A percentile compares a stretch with the other conserved stretches of the same genome.
Conservation (phyloP, 495 filamentous ascomycete species). For the Talaromyces borbonicus region DNA sequence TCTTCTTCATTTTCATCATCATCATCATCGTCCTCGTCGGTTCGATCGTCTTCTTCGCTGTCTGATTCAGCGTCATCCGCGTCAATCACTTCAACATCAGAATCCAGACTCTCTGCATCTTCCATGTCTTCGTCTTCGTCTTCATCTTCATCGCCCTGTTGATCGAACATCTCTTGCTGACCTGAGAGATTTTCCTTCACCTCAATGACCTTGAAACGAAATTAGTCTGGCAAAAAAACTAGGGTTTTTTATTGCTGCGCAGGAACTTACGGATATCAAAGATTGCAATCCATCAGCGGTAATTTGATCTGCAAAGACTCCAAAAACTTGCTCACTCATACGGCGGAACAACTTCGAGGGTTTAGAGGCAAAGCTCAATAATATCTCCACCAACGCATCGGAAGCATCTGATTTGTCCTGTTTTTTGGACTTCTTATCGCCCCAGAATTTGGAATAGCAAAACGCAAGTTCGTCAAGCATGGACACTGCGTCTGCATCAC, state of each 20-base stretch:
- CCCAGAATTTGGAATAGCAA: constrained; percentile 56
- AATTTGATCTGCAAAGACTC: constrained; percentile 61
- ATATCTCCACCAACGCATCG: constrained; percentile 73
- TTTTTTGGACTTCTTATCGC: constrained; percentile 33
- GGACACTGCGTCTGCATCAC: constrained; percentile 69
- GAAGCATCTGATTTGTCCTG: constrained; percentile 52
- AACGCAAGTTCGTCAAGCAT: constrained; percentile 65
- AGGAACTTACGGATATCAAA: constrained; percentile 42
- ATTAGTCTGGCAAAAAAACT: not conserved
- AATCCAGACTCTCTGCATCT: constrained; percentile 27
- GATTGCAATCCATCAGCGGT: constrained; percentile 63
- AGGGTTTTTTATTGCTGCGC: constrained; percentile 3
- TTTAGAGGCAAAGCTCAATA: constrained; percentile 79
- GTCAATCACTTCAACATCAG: constrained; percentile 34
- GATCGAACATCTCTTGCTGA: constrained; percentile 77
- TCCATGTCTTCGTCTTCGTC: constrained; percentile 25
- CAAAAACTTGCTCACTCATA: constrained; percentile 78
- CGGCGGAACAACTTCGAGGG: constrained; percentile 77
- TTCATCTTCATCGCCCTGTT: constrained; percentile 54
- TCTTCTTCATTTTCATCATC: constrained; percentile 32
- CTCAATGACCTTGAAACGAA: constrained; percentile 47
- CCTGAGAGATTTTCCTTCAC: constrained; percentile 74
- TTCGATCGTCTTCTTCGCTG: constrained; percentile 30
- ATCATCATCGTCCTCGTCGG: constrained; percentile 25
- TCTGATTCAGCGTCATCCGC: constrained; percentile 26